These are phyloP conservation scores for Panicum virgatum DNA, from an alignment of 202 grass and related monocot genomes.

Conservation along the genomic window DNA sequence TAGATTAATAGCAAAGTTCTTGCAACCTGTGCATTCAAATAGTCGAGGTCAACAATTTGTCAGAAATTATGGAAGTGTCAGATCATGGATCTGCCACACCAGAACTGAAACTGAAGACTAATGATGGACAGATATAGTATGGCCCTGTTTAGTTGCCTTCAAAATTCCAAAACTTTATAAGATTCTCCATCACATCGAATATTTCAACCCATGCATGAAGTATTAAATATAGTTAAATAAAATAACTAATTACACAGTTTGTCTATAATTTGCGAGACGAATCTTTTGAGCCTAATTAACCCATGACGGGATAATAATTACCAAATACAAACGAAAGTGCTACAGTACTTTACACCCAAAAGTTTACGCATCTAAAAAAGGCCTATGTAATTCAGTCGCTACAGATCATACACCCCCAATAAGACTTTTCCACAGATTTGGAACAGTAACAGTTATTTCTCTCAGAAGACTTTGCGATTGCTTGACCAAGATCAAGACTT, in stretches of 20 bases:
- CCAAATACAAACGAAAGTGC: too few relatives aligned
- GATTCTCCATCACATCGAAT: too few relatives aligned
- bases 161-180: too few relatives aligned
- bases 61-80: slow-evolving; percentile 47
- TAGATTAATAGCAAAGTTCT: slow-evolving; percentile 35
- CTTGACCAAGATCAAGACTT: slow-evolving; percentile 45
- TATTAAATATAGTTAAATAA: too few relatives aligned
- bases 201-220: too few relatives aligned
- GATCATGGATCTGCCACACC: slow-evolving; percentile 45
- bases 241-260: too few relatives aligned
- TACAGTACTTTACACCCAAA: too few relatives aligned
- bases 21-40: slow-evolving; percentile 52
- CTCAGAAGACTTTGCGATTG: slow-evolving; percentile 12
- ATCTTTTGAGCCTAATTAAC: too few relatives aligned
- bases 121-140: slow-evolving; percentile 26
- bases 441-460: slow-evolving; percentile 12
- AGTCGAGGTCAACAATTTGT: slow-evolving; percentile 55
- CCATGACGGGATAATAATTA: too few relatives aligned
- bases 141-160: too few relatives aligned
- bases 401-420: slow-evolving; percentile 32
- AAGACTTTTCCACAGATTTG: slow-evolving; percentile 39
- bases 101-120: slow-evolving; percentile 28
- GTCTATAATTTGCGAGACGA: too few relatives aligned
- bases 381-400: slow-evolving; percentile 31
- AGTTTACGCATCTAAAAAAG: too few relatives aligned